Conservation (phyloP, 2,329 filamentous ascomycete genomes). For the Ophiocordyceps camponoti-floridani region DNA sequence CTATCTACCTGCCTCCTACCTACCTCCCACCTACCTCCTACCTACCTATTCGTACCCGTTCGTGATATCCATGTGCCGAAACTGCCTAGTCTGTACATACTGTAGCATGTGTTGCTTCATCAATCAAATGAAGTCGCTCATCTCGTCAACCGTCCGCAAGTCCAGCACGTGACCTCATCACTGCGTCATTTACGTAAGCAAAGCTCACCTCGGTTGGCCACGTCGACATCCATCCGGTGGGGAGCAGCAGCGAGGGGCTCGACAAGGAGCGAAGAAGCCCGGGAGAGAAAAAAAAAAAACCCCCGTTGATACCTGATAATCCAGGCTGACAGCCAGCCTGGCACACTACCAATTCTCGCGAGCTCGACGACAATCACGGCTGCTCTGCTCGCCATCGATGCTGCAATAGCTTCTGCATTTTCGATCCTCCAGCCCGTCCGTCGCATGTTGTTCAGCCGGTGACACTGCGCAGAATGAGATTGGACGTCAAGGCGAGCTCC, state of each 20-base stretch:
- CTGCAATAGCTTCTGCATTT: background rate
- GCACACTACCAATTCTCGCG: constrained; percentile 1
- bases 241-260: background rate
- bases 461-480: constrained; percentile 16
- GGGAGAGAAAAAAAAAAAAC: background rate
- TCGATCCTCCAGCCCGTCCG: background rate
- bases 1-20: too few species aligned
- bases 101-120: too few species aligned
- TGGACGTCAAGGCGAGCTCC: constrained; percentile 19
- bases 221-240: background rate
- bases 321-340: constrained; percentile 5
- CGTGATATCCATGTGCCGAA: too few species aligned
- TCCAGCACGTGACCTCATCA: too few species aligned
- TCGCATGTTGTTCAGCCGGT: constrained; percentile 1
- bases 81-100: too few species aligned
- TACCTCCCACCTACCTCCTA: too few species aligned
- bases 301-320: constrained; percentile 4
- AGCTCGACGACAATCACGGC: background rate
- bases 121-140: too few species aligned
- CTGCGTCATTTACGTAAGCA: background rate
- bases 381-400: background rate
- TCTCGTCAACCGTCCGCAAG: too few species aligned
- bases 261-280: background rate
- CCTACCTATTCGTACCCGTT: too few species aligned
- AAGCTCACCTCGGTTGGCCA: background rate